Base-by-base conservation (phyloP, 1,284 basidiomycete species). In the Irpex sp. region DNA sequence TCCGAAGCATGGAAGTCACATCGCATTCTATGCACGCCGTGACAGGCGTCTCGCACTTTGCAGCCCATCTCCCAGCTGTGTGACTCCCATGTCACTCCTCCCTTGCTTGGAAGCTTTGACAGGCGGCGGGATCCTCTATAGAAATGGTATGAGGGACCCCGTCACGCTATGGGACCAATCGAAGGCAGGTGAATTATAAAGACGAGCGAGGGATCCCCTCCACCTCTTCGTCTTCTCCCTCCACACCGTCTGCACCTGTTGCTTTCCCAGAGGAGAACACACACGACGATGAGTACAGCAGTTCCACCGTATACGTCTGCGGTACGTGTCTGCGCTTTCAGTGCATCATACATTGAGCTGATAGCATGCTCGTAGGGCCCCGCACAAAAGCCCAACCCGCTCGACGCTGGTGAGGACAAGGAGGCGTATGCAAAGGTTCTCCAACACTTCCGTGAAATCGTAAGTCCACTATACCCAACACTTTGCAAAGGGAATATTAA, bases 401-500 rank as follows among this genome's bases (percentile, higher is more conserved):
- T 35, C 9, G 46, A 53, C 15, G 43, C 53, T 19, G 57, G 56
- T 7, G 56, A 36, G 26, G 60, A 37, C 17, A 11, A 19, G 19
- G 39, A 37, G n/a, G 21, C 50, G 9, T 26, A 46, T 51, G 50
- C 31, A 19, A 19, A 60, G 21, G 26, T 61, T 17, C 37, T 59
- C 17, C 57, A 64, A 1, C 43, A 65, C 11, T 64, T 64, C 43
- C 60, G 77, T 49, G 79, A 81, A 11, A 76, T 80, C 73, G 83
- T 83, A 37, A 36, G 71, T 50, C 5, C 8, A 21, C 5, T 15
- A 8, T 21, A 4, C 26, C 15, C 1, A 17, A 11, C 11, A 26
- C 33, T 35, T 15, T 13, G 15, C 3, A 21, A 49, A 37, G 13
- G 33, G 15, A 26, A 9, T 15, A 47, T 19, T 55, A 21, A 62